phyloP scores from a whole-genome alignment of 1,139 yeast genomes.

The Kurtzmaniella quercitrusa region DNA sequence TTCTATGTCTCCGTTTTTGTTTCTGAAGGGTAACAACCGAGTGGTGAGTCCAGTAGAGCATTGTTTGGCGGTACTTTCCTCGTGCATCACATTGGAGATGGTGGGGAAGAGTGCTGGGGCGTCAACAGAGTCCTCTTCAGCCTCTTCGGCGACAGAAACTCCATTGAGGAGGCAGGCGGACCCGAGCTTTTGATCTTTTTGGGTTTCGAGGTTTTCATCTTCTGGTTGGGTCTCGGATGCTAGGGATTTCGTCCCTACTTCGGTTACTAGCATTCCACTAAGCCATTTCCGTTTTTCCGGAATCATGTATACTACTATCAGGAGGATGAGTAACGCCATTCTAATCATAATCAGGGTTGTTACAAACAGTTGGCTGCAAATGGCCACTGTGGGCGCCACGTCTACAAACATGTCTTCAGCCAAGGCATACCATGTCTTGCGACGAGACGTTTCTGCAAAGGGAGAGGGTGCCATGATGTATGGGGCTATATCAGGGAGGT shows the following conservation, averaged over 20 bases:
- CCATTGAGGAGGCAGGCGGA: no score
- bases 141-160: no score
- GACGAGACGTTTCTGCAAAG: slow-evolving; percentile 2
- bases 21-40: slow-evolving; percentile 47
- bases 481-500: not conserved
- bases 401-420: slow-evolving; percentile 3
- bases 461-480: not conserved
- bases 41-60: slow-evolving; percentile 52
- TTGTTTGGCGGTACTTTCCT: slow-evolving; percentile 17
- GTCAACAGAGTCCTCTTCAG: not conserved
- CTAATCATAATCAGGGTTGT: slow-evolving; percentile 8
- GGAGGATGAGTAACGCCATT: not conserved
- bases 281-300: not conserved
- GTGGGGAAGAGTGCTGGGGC: slow-evolving; percentile 15
- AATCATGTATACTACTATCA: not conserved
- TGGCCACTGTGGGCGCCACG: slow-evolving; percentile 4
- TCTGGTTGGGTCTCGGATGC: no score
- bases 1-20: slow-evolving; percentile 51
- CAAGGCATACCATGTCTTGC: slow-evolving; percentile 5
- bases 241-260: no score
- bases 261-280: no score
- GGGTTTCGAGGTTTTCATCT: no score
- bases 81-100: slow-evolving; percentile 10
- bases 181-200: no score
- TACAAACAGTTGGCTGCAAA: slow-evolving; percentile 14